Evolutionary conservation across 164 flowering plant genomes (phyloP).

Genomic region (Umbellularia californica): DNA sequence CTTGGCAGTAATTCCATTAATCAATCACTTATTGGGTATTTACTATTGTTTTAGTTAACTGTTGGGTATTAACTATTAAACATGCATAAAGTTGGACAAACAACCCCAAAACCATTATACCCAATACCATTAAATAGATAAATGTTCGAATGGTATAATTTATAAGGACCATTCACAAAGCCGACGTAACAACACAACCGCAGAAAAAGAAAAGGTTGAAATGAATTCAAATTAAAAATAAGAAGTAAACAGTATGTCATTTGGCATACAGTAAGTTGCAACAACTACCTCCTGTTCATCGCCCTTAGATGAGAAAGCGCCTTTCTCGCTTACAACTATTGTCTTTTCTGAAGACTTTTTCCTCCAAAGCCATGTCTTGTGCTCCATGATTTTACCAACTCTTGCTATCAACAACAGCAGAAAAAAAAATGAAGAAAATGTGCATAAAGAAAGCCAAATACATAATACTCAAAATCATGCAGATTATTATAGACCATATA

Average conservation of each 20-base stretch:
- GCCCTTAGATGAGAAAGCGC: conserved; percentile 17
- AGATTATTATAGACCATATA: background rate
- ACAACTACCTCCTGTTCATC: conserved; percentile 42
- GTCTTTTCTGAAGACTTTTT: conserved; percentile 68
- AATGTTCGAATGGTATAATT: too few species aligned
- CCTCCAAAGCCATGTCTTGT: conserved; percentile 77
- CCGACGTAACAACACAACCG: too few species aligned
- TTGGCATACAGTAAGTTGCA: background rate
- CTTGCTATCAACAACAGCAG: background rate
- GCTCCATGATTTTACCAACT: conserved; percentile 41
- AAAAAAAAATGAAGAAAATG: background rate
- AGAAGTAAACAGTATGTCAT: background rate
- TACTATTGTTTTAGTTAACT: too few species aligned
- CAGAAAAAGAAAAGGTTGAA: too few species aligned
- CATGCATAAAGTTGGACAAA: background rate
- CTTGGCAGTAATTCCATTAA: background rate
- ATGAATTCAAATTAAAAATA: too few species aligned
- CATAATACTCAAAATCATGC: background rate
- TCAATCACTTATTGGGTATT: background rate
- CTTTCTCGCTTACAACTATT: conserved; percentile 36
- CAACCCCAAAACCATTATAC: background rate
- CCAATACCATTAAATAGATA: background rate
- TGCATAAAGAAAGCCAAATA: background rate
- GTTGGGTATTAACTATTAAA: too few species aligned
- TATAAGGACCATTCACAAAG: too few species aligned